phyloP scores from a whole-genome alignment of 768 basidiomycete species.

The Russula emetica region DNA sequence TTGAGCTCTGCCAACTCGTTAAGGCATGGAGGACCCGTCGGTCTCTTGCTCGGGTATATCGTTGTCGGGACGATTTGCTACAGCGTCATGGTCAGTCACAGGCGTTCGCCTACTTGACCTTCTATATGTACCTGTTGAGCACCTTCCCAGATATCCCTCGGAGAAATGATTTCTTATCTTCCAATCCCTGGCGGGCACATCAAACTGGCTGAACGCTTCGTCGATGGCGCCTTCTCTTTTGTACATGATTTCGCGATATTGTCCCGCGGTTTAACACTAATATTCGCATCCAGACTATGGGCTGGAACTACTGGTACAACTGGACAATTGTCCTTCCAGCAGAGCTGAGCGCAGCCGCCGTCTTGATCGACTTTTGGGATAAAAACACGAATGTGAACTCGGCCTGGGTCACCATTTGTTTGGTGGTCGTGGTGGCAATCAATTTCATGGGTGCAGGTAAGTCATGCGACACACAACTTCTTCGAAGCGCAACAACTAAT shows the following conservation, averaged over 20 bases:
- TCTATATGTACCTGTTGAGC: neutral
- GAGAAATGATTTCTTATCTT: slow-evolving; percentile 74
- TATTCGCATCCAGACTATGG: slow-evolving; percentile 33
- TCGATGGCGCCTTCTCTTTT: slow-evolving; percentile 70
- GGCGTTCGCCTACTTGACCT: no score
- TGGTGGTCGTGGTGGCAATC: slow-evolving; percentile 58
- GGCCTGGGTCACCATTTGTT: slow-evolving; percentile 73
- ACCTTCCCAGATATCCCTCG: slow-evolving; percentile 51
- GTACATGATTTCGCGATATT: slow-evolving; percentile 3
- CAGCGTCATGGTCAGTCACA: slow-evolving; percentile 56
- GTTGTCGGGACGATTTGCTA: slow-evolving; percentile 65
- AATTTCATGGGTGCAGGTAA: slow-evolving; percentile 22
- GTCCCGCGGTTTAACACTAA: neutral
- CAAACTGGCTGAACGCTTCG: slow-evolving; percentile 75
- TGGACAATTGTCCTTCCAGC: slow-evolving; percentile 68
- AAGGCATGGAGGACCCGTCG: slow-evolving; percentile 62
- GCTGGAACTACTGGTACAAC: slow-evolving; percentile 55
- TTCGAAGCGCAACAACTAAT: no score
- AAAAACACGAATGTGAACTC: slow-evolving; percentile 53
- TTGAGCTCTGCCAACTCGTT: slow-evolving; percentile 48
- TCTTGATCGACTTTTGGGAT: slow-evolving; percentile 75
- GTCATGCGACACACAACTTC: neutral
- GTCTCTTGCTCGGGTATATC: slow-evolving; percentile 68
- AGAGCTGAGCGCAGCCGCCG: slow-evolving; percentile 68
- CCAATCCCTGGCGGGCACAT: slow-evolving; percentile 81